Evolutionary conservation across 805 yeast genomes (phyloP).

Genomic region (Hanseniaspora lachancei): DNA sequence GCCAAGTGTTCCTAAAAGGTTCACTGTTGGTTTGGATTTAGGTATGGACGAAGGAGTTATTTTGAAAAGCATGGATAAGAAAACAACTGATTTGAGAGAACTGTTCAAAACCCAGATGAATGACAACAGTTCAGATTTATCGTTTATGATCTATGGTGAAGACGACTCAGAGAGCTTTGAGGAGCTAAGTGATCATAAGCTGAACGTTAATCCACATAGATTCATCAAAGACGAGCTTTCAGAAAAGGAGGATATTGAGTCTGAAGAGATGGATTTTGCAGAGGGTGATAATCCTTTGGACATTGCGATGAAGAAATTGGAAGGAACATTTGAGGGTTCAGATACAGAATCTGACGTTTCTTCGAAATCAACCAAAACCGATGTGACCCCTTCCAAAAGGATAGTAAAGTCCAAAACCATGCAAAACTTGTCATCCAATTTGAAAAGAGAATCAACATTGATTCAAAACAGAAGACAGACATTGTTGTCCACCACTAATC

Average conservation of each 20-base stretch:
- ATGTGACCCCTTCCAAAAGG: not conserved
- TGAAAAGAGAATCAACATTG: not conserved
- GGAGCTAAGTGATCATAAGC: slow-evolving; percentile 13
- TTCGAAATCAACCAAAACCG: slow-evolving; percentile 12
- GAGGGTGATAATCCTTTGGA: slow-evolving; percentile 55
- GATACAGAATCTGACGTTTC: slow-evolving; percentile 20
- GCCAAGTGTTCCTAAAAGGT: not conserved
- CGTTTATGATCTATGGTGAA: slow-evolving; percentile 8
- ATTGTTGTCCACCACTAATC: slow-evolving; percentile 16
- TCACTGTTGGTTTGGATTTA: slow-evolving; percentile 6
- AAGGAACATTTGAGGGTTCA: slow-evolving; percentile 39
- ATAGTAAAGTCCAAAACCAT: slow-evolving; percentile 9
- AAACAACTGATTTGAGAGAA: slow-evolving; percentile 7
- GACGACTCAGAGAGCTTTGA: not conserved
- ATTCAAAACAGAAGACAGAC: slow-evolving; percentile 16
- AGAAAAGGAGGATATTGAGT: slow-evolving; percentile 1
- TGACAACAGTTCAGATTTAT: not conserved
- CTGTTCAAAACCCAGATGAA: slow-evolving; percentile 6
- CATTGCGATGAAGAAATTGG: slow-evolving; percentile 63
- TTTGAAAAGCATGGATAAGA: not conserved
- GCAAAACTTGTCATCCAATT: not conserved
- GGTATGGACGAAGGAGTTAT: not conserved
- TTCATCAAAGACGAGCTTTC: slow-evolving; percentile 5
- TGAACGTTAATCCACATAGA: slow-evolving; percentile 18
- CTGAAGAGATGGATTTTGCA: slow-evolving; percentile 12